Percentiles rank a stretch among this genome's conserved stretches.
Conservation (phyloP, 2,329 filamentous ascomycete genomes). For the Ceratocystiopsis sp. region DNA sequence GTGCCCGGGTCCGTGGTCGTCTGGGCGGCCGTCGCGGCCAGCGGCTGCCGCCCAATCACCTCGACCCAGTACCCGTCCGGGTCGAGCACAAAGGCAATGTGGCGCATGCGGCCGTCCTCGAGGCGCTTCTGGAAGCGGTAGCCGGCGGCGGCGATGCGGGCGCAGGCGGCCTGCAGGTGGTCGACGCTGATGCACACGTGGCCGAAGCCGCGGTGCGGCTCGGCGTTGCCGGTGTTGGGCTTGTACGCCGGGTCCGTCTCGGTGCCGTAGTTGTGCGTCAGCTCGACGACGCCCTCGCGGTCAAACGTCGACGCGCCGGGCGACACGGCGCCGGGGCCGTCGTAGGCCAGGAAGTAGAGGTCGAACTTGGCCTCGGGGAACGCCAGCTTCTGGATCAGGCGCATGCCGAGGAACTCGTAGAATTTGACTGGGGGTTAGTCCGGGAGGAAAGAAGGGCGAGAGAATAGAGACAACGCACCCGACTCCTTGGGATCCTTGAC, state of each 20-base stretch:
- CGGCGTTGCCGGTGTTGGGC: slow-evolving; percentile 77
- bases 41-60: slow-evolving; percentile 53
- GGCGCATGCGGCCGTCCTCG: slow-evolving; percentile 67
- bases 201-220: slow-evolving; percentile 68
- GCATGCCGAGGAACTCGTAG: slow-evolving; percentile 86
- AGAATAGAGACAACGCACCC: slow-evolving; percentile 50
- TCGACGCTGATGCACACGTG: slow-evolving; percentile 74
- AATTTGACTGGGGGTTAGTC: slow-evolving; percentile 49
- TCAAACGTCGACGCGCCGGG: slow-evolving; percentile 56
- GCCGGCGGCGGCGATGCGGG: slow-evolving; percentile 74
- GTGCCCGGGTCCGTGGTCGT: slow-evolving; percentile 55
- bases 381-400: slow-evolving; percentile 59
- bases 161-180: slow-evolving; percentile 76
- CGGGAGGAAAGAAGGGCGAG: too few species aligned
- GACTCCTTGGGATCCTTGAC: slow-evolving; percentile 85
- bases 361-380: slow-evolving; percentile 85
- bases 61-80: slow-evolving; percentile 83
- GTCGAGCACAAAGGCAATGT: slow-evolving; percentile 82
- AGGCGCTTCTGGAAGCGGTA: slow-evolving; percentile 95
- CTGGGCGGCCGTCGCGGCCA: slow-evolving; percentile 56
- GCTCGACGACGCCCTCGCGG: slow-evolving; percentile 77
- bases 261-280: slow-evolving; percentile 75
- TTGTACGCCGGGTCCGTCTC: slow-evolving; percentile 69
- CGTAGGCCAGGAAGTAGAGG: slow-evolving; percentile 88
- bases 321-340: slow-evolving; percentile 58